phyloP scores from a whole-genome alignment of 345 rosid species.

The Isatis tinctoria region DNA sequence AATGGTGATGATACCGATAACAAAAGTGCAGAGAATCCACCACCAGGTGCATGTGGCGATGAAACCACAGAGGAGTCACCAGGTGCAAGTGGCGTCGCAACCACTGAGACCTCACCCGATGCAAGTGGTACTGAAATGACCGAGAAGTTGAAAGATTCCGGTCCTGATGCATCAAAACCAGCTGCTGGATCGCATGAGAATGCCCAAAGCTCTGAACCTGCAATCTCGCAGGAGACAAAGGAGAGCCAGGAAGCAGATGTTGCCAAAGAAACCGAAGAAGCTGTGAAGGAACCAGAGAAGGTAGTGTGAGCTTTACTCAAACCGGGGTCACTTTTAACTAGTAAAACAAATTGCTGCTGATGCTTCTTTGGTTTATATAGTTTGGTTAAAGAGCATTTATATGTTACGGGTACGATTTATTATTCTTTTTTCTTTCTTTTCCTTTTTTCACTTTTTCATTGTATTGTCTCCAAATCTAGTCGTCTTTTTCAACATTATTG shows the following conservation, averaged over 20 bases:
- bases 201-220: constrained; percentile 16
- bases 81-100: not conserved
- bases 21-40: constrained; percentile 13
- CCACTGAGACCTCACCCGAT: not conserved
- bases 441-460: constrained; percentile 9
- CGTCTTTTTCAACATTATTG: constrained; percentile 9
- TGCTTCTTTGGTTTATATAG: not conserved
- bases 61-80: constrained; percentile 8
- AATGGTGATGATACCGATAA: constrained; percentile 30
- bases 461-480: constrained; percentile 16
- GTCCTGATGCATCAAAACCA: constrained; percentile 12
- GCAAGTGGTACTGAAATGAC: not conserved
- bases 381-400: constrained; percentile 15
- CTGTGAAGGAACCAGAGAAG: constrained; percentile 20
- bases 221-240: not conserved
- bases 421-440: constrained; percentile 14
- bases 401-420: constrained; percentile 24
- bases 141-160: not conserved
- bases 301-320: constrained; percentile 5
- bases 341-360: not conserved
- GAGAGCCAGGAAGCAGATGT: constrained; percentile 17
- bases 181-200: constrained; percentile 6
- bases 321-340: not conserved
- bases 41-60: constrained; percentile 2
- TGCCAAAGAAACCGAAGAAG: constrained; percentile 14